Base-by-base conservation (phyloP, 495 filamentous ascomycete species). In the Penicillium nucicola region DNA sequence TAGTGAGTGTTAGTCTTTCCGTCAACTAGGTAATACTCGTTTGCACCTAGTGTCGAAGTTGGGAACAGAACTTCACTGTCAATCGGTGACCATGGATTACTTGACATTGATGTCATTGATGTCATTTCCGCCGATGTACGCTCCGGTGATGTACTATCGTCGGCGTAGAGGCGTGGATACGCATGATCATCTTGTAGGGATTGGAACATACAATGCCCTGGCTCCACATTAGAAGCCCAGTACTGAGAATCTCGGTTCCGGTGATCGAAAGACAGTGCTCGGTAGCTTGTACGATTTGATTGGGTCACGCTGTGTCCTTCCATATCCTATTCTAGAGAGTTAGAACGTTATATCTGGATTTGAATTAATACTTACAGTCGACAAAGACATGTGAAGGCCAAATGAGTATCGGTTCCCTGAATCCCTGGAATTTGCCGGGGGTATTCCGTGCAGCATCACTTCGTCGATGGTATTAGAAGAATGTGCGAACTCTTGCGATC, bases 11-110 rank as follows among this genome's bases (percentile, higher is more conserved):
- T 55, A 2, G 52, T 49, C 40, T 74, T 74, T 41, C 65, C 67
- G 19, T 70, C 70, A 4, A 61, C 61, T 30, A 58, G 46, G 42
- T 62, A 71, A 41, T 64, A 72, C 39, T 69, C 70, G 20, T 72
- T 58, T 34, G 57, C 41, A 9, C 52, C 25, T 18, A 31, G 18
- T 8, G 31, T 13, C 13, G 36, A 35, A 3, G 42, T 45, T 9
- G 62, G 36, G 32, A 66, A 70, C 1, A 54, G 31, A 9, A 58
- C 33, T 14, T 74, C 64, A 6, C 59, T 58, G 30, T 60, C 68
- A 11, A 58, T 47, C 0, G 65, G 59, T 0, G 62, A 62, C 61
- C 61, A 66, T 32, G 49, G 43, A 15, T 43, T 40, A 14, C 53
- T 48, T 6, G 58, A 58, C 4, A 34, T 39, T 13, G 59, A 62